phyloP scores from a whole-genome alignment of 768 basidiomycete species.

The Rhodosporidiobolus sp. region DNA sequence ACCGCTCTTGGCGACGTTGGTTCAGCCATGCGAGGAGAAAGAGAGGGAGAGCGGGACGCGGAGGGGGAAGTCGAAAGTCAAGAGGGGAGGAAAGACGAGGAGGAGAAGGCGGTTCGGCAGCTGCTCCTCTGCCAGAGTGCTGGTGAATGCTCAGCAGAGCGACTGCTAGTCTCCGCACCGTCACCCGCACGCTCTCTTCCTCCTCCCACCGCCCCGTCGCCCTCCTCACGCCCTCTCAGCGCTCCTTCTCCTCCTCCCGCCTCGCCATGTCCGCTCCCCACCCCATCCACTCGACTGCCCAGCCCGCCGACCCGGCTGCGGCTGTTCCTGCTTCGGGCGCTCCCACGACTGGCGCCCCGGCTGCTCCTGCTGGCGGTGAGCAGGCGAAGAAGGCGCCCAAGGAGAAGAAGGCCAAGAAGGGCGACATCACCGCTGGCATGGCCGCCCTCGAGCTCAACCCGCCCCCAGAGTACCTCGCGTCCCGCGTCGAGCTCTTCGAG shows the following conservation, averaged over 20 bases:
- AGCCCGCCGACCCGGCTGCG: conserved; percentile 43
- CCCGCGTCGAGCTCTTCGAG: conserved; percentile 85
- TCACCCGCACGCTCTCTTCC: not conserved
- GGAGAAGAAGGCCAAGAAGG: conserved; percentile 48
- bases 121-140: no score
- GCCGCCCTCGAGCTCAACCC: conserved; percentile 52
- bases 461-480: conserved; percentile 78
- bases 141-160: conserved; percentile 30
- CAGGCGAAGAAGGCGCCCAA: conserved; percentile 41
- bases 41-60: no score
- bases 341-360: not conserved
- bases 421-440: conserved; percentile 39
- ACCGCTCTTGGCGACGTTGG: no score
- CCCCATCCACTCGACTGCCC: conserved; percentile 46
- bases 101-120: no score
- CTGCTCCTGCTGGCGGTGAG: conserved; percentile 1
- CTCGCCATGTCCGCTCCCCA: conserved; percentile 45
- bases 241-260: conserved; percentile 3
- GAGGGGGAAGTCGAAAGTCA: no score
- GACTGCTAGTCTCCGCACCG: not conserved
- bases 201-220: not conserved
- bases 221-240: not conserved
- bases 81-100: no score
- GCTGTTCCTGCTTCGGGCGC: conserved; percentile 6
- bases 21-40: no score